Conservation (phyloP, 2,329 filamentous ascomycete genomes). For the Pseudogymnoascus sp. region DNA sequence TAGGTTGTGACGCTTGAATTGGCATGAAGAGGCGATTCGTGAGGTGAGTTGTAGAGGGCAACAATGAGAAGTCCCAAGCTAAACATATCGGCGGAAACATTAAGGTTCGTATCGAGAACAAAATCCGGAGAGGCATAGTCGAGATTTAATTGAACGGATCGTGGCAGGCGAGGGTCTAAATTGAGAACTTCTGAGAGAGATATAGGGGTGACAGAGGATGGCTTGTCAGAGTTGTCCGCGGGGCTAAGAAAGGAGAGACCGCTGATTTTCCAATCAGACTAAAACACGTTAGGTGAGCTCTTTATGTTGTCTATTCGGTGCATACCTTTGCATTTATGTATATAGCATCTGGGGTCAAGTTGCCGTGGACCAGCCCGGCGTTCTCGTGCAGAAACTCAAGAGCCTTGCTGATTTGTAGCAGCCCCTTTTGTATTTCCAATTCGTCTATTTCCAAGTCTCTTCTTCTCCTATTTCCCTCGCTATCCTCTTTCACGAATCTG, state of each 20-base stretch:
- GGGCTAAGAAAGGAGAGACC: conserved; percentile 86
- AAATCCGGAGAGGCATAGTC: conserved; percentile 96
- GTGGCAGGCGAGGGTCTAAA: conserved; percentile 74
- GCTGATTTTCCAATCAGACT: conserved; percentile 97
- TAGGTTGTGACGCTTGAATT: conserved; percentile 76
- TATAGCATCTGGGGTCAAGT: conserved; percentile 86
- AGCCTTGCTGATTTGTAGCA: conserved; percentile 87
- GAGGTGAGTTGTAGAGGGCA: conserved; percentile 89
- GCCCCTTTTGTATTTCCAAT: conserved; percentile 91
- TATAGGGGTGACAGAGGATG: conserved; percentile 69
- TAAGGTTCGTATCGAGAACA: conserved; percentile 81
- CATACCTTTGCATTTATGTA: conserved; percentile 83
- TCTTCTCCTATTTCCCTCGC: conserved; percentile 61
- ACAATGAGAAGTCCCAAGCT: conserved; percentile 83
- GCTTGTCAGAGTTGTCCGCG: conserved; percentile 63
- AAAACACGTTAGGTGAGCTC: conserved; percentile 28
- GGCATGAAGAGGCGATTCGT: conserved; percentile 74
- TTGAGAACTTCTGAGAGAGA: conserved; percentile 77
- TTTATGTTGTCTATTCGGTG: not conserved
- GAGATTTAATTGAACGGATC: conserved; percentile 76
- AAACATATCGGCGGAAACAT: conserved; percentile 81
- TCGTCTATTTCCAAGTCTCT: conserved; percentile 91
- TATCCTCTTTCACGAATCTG: conserved; percentile 72
- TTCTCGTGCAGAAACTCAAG: conserved; percentile 94
- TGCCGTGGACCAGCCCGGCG: conserved; percentile 86